phyloP scores from a whole-genome alignment of 169 alveolate species.

The Plasmodium yoelii region DNA sequence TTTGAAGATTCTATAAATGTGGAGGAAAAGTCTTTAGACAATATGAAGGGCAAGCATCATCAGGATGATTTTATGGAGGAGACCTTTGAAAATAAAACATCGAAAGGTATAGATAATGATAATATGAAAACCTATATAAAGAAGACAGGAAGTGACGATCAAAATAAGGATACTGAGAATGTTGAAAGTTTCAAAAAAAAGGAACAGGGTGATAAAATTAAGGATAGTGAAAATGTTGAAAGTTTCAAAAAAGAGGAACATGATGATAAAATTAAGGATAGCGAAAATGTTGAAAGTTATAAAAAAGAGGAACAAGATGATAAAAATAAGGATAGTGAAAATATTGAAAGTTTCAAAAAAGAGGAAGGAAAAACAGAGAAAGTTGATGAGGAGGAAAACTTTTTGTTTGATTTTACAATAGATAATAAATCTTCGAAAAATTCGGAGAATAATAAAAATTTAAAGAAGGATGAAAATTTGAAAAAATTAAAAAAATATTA shows the following conservation, averaged over 20 bases:
- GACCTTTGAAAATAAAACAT: background rate
- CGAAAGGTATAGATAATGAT: background rate
- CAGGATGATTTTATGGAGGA: background rate
- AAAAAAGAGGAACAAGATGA: background rate
- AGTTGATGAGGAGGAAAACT: background rate
- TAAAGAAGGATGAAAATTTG: background rate
- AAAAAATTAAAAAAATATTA: background rate
- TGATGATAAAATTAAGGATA: background rate
- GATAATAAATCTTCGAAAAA: background rate
- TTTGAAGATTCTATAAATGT: no score
- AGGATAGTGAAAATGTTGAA: background rate
- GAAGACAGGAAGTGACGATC: background rate
- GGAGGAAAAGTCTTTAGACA: no score
- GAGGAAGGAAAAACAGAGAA: background rate
- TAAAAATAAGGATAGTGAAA: background rate
- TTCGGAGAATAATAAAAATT: background rate
- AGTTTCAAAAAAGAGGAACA: background rate
- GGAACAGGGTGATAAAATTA: background rate
- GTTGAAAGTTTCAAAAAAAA: background rate
- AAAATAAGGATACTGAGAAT: background rate
- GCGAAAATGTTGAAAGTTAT: background rate
- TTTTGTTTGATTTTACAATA: constrained; percentile 25
- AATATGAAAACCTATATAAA: background rate
- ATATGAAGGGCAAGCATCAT: no score
- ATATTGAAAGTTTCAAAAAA: background rate